Percentiles rank a stretch among this genome's conserved stretches.
phyloP scores from a whole-genome alignment of 1,139 yeast genomes.

The Candida albicans region DNA sequence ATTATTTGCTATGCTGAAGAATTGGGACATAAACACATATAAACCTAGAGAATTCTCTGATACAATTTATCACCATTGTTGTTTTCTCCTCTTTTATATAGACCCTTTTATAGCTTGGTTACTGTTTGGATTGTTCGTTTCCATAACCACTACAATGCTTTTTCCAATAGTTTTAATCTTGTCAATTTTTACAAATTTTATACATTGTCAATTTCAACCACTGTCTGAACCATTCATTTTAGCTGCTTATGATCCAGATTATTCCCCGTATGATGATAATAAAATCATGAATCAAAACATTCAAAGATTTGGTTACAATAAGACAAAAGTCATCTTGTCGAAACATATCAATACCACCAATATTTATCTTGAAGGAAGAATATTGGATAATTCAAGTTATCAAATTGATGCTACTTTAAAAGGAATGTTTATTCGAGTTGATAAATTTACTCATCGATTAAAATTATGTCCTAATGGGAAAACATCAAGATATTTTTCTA shows the following conservation, averaged over 20 bases:
- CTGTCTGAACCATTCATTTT: constrained; percentile 10
- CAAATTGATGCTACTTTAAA: neutral
- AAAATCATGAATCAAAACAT: constrained; percentile 3
- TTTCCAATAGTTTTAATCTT: neutral
- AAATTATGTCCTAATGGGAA: constrained; percentile 12
- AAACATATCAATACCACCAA: neutral
- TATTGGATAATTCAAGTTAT: constrained; percentile 7
- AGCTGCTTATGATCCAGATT: constrained; percentile 9
- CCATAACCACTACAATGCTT: no score
- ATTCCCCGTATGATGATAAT: neutral
- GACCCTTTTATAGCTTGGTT: no score
- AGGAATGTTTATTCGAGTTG: constrained; percentile 9
- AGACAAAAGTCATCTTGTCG: constrained; percentile 4
- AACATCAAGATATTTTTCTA: constrained; percentile 7
- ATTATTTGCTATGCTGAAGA: no score
- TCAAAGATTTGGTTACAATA: constrained; percentile 4
- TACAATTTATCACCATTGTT: no score
- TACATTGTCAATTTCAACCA: neutral
- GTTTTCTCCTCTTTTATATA: no score
- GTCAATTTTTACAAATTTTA: neutral
- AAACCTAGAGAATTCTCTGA: no score
- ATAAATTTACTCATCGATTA: constrained; percentile 7
- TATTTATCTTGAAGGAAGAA: constrained; percentile 7
- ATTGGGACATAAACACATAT: no score
- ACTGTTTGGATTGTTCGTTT: no score